A percentile compares a stretch with the other conserved stretches of the same genome.
These are phyloP conservation scores for Apocynum venetum DNA, from an alignment of 257 asterid species.

Conservation along the genomic window DNA sequence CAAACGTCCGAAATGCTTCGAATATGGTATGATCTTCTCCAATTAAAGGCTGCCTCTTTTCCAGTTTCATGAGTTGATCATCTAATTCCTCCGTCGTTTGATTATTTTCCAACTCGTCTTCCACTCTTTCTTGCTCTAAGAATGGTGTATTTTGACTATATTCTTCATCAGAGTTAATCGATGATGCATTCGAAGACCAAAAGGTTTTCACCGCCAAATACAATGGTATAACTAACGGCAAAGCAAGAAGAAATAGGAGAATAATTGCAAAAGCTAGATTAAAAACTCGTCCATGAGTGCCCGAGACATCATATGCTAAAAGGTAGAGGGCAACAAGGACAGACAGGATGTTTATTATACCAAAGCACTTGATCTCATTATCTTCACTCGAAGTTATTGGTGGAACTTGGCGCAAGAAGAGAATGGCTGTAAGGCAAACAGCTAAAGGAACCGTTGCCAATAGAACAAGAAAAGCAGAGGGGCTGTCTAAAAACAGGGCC, in stretches of 20 bases:
- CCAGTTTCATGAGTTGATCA: background rate
- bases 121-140: background rate
- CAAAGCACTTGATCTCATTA: slow-evolving; percentile 12
- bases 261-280: slow-evolving; percentile 13
- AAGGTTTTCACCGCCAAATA: background rate
- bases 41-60: background rate
- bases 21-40: slow-evolving; percentile 25
- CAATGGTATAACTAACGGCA: slow-evolving; percentile 19
- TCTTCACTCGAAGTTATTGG: slow-evolving; percentile 13
- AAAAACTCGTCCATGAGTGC: slow-evolving; percentile 20
- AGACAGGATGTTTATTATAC: slow-evolving; percentile 15
- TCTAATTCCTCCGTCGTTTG: background rate
- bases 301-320: slow-evolving; percentile 18
- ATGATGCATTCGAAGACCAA: background rate
- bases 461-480: slow-evolving; percentile 16
- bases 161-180: slow-evolving; percentile 4
- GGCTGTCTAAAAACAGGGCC: slow-evolving; percentile 14
- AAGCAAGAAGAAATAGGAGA: slow-evolving; percentile 14
- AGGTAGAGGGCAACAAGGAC: slow-evolving; percentile 10
- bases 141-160: background rate
- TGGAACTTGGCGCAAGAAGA: slow-evolving; percentile 24
- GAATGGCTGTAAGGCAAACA: slow-evolving; percentile 12
- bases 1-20: slow-evolving; percentile 16
- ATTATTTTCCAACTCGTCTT: background rate
- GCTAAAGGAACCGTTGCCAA: slow-evolving; percentile 13